Evolutionary conservation across 805 yeast genomes (phyloP).

Genomic region (Jamesozyma gamospora): DNA sequence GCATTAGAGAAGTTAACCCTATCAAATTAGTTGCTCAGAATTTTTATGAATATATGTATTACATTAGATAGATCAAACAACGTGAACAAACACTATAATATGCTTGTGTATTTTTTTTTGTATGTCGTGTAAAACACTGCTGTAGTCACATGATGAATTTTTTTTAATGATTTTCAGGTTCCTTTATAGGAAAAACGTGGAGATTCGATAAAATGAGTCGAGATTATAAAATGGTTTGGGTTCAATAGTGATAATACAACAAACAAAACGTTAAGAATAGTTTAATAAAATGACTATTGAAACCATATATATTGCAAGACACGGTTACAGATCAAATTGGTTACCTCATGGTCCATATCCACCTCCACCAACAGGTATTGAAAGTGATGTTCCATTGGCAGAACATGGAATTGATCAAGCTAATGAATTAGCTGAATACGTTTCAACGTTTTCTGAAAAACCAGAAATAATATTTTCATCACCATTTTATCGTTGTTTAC

Average conservation of each 20-base stretch:
- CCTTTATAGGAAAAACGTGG: too few relatives aligned
- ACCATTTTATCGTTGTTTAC: constrained; percentile 86
- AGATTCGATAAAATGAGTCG: too few relatives aligned
- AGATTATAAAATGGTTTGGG: too few relatives aligned
- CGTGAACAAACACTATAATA: too few relatives aligned
- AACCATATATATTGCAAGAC: constrained; percentile 68
- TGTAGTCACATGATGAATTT: too few relatives aligned
- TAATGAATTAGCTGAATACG: constrained; percentile 54
- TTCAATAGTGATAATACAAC: too few relatives aligned
- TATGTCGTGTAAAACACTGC: too few relatives aligned
- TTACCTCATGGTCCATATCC: constrained; percentile 57
- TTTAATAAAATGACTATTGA: constrained; percentile 27
- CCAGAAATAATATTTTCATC: constrained; percentile 69
- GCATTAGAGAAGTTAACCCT: constrained; percentile 6
- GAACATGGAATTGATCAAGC: constrained; percentile 88
- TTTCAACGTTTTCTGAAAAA: constrained; percentile 34
- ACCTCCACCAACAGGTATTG: constrained; percentile 80
- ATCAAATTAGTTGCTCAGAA: constrained; percentile 8
- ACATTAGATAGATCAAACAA: background rate
- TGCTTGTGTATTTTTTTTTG: too few relatives aligned
- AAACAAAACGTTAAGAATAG: too few relatives aligned
- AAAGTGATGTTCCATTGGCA: constrained; percentile 83
- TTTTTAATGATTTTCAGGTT: too few relatives aligned
- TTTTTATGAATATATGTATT: too few relatives aligned
- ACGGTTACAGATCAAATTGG: constrained; percentile 92